Evolutionary conservation across 495 filamentous ascomycete genomes (phyloP).

Genomic region (Aspergillus incahuasiensis): DNA sequence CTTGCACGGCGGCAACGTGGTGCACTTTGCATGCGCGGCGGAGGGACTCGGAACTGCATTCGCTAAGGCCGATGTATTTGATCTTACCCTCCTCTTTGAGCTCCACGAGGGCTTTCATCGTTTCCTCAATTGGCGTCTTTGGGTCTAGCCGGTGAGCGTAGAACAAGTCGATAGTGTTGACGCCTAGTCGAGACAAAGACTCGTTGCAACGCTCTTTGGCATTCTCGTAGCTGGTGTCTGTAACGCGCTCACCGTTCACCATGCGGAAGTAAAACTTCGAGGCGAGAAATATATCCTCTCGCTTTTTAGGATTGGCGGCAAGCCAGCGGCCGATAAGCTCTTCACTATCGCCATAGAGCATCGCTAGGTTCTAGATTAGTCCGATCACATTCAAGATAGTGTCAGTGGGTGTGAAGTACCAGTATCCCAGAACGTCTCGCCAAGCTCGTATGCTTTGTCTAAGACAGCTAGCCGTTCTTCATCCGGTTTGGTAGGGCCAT

Average conservation of each 20-base stretch:
- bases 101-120: conserved; percentile 3
- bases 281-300: conserved; percentile 7
- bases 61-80: conserved; percentile 8
- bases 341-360: conserved; percentile 11
- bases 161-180: conserved; percentile 9
- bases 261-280: conserved; percentile 4
- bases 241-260: not conserved
- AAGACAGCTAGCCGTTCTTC: not conserved
- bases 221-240: not conserved
- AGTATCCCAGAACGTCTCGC: conserved; percentile 9
- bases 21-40: conserved; percentile 12
- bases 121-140: conserved; percentile 4
- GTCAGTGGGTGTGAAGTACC: not conserved
- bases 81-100: conserved; percentile 13
- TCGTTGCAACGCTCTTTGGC: not conserved
- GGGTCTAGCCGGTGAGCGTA: conserved; percentile 7
- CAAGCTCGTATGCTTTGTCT: conserved; percentile 4
- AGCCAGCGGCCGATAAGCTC: conserved; percentile 9
- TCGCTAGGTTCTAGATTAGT: not conserved
- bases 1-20: conserved; percentile 12
- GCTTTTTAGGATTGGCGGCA: conserved; percentile 2
- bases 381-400: not conserved
- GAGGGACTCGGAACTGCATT: conserved; percentile 6
- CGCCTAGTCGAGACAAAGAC: not conserved
- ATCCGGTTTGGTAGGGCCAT: conserved; percentile 4